Base-by-base conservation (phyloP, 2,329 filamentous ascomycete genomes). In the Colletotrichum orbiculare region DNA sequence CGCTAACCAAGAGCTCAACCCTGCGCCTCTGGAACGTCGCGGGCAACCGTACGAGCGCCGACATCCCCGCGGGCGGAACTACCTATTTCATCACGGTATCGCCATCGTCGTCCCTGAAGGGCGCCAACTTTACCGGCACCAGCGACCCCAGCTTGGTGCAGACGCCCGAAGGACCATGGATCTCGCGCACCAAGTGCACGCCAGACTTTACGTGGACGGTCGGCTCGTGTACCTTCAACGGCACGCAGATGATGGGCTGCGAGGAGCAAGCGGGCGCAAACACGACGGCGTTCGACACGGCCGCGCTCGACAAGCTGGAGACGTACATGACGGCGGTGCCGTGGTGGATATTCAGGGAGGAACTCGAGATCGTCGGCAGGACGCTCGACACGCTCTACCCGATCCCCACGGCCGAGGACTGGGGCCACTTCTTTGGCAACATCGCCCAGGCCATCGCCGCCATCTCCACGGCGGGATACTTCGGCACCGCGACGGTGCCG, bases 381-480 rank as follows among this genome's bases (percentile, higher is more conserved):
- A 61, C 58, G 11, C 11, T 61, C 11, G 52, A 61, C 39, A 56
- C 43, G 2, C 11, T 61, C 2, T 56, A 61, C n/a, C 10, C 43
- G 5, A 56, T 56, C 25, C 58, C 50, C 0, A 55, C 52, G 1
- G 9, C 50, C 7, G 39, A 39, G 12, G 52, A 56, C 52, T 56
- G 50, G 58, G 58, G 52, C 6, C 58, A 61, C 10, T 55, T 61
- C 52, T 56, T 55, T 4, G 58, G 58, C 25, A 61, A 61, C 37
- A 48, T 61, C 4, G 50, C 58, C 9, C 50, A 61, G 4, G 41
- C 50, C 5, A 47, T 61, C 8, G 52, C 43, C 12, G 50, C 58
- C 6, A 56, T 61, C 15, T 55, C 58, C 3, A 62, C 53, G 17
- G 46, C 53, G 0, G 59, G 59, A 3, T 62, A 62, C 13, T 62